Percentiles rank a stretch among this genome's conserved stretches.
Conservation (phyloP, 2,329 filamentous ascomycete species). For the Epichloe festucae region DNA sequence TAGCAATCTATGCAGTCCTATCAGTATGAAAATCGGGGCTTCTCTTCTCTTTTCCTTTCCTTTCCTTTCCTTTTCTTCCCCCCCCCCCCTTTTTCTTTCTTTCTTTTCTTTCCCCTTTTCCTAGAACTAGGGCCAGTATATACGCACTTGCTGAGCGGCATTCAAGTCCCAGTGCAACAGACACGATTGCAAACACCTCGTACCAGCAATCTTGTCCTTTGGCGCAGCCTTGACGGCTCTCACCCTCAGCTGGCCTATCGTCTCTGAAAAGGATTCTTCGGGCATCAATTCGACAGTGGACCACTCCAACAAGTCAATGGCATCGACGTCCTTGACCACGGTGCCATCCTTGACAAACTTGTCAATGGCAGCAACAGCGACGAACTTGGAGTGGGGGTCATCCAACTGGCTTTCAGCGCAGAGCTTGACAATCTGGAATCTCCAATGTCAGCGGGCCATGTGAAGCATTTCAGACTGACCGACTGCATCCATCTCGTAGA, state of each 20-base stretch:
- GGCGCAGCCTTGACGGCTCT: constrained; percentile 41
- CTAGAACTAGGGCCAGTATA: not conserved
- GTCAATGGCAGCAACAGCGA: constrained; percentile 30
- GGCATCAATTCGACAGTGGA: constrained; percentile 27
- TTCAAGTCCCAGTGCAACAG: constrained; percentile 41
- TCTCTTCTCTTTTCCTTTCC: too few relatives aligned
- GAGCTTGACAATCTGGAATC: constrained; percentile 29
- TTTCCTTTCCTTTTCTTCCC: not conserved
- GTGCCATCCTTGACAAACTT: constrained; percentile 33
- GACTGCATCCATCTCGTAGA: not conserved
- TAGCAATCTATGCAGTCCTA: constrained; percentile 32
- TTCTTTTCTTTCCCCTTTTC: not conserved
- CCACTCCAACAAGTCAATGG: constrained; percentile 43
- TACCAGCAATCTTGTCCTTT: constrained; percentile 28
- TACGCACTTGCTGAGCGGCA: constrained; percentile 41
- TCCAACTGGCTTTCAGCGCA: constrained; percentile 41
- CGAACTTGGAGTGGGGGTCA: constrained; percentile 31
- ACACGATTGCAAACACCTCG: constrained; percentile 38
- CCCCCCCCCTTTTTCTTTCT: too few relatives aligned
- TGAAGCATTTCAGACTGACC: too few relatives aligned
- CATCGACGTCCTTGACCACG: constrained; percentile 34
- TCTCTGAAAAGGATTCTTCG: constrained; percentile 30
- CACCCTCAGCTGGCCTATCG: constrained; percentile 35
- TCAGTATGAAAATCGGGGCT: too few relatives aligned
- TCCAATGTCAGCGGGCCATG: constrained; percentile 1